A percentile compares a stretch with the other conserved stretches of the same genome.
phyloP scores from a whole-genome alignment of 306 rosid genomes.

The Sindora glabra region DNA sequence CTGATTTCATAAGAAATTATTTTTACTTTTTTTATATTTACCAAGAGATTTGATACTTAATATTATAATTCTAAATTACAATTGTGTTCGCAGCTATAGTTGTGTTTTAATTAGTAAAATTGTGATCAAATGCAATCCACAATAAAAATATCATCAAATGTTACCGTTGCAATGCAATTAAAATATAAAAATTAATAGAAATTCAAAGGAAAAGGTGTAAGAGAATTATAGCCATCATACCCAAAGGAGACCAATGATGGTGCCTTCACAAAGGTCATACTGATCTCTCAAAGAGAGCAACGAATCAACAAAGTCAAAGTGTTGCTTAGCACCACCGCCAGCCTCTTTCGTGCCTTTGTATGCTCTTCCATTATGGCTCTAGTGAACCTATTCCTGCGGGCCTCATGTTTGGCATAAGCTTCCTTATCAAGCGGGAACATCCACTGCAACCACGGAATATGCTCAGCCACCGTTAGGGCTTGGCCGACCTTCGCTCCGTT shows the following conservation, averaged over 20 bases:
- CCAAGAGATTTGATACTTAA: too few species aligned
- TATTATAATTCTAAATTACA: too few species aligned
- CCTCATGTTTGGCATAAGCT: conserved; percentile 71
- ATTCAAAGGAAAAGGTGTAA: too few species aligned
- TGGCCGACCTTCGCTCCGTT: conserved; percentile 79
- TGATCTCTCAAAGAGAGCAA: conserved; percentile 66
- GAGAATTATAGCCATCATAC: conserved; percentile 28
- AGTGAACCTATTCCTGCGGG: conserved; percentile 65
- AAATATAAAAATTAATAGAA: too few species aligned
- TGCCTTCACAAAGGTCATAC: conserved; percentile 85
- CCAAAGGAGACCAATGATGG: conserved; percentile 89
- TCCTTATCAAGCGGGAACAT: conserved; percentile 84
- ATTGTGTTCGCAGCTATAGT: too few species aligned
- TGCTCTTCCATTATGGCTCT: conserved; percentile 86
- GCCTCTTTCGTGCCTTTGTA: conserved; percentile 42
- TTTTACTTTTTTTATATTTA: too few species aligned
- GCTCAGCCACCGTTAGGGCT: conserved; percentile 72
- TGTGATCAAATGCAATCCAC: too few species aligned
- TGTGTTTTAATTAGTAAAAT: too few species aligned
- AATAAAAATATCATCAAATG: too few species aligned
- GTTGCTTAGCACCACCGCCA: conserved; percentile 72
- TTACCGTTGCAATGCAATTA: too few species aligned
- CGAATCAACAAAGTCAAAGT: conserved; percentile 83
- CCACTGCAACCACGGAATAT: conserved; percentile 85
- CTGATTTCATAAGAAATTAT: too few species aligned